A percentile compares a stretch with the other conserved stretches of the same genome.
phyloP scores from a whole-genome alignment of 371 early-diverging fungal genomes.

The Synchytrium microbalum region DNA sequence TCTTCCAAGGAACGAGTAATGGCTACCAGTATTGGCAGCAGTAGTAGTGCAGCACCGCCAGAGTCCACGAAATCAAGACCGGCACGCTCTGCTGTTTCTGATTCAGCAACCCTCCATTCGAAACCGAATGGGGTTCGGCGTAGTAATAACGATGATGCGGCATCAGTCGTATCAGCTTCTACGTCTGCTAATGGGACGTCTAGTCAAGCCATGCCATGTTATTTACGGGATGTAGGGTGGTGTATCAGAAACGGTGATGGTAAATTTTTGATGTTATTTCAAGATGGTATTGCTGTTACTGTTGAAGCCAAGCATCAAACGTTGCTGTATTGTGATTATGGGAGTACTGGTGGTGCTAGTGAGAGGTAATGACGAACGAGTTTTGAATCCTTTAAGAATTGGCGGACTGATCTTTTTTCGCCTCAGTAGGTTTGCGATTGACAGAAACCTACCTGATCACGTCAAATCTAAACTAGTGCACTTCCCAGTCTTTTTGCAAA shows the following conservation, averaged over 20 bases:
- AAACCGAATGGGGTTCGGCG: not conserved
- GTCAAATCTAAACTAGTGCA: slow-evolving; percentile 25
- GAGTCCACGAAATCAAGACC: not conserved
- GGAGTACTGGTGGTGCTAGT: not conserved
- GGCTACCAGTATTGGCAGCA: too few relatives aligned
- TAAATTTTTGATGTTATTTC: slow-evolving; percentile 34
- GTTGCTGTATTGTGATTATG: not conserved
- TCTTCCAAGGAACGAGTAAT: not conserved
- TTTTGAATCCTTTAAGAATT: not conserved
- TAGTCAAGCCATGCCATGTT: slow-evolving; percentile 5
- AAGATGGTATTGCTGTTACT: slow-evolving; percentile 27
- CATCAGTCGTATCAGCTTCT: not conserved
- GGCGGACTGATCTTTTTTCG: not conserved
- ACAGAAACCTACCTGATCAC: slow-evolving; percentile 20
- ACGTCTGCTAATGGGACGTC: not conserved
- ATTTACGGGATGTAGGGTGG: slow-evolving; percentile 36
- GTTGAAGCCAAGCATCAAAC: slow-evolving; percentile 20
- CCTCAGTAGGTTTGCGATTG: slow-evolving; percentile 25
- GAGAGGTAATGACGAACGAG: not conserved
- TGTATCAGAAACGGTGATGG: slow-evolving; percentile 21
- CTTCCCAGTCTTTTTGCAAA: slow-evolving; percentile 26
- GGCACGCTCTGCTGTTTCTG: slow-evolving; percentile 6
- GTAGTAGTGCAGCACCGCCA: not conserved
- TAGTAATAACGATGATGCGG: slow-evolving; percentile 3
- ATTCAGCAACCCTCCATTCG: not conserved